Evolutionary conservation across 257 asterid species (phyloP).

Genomic region (Euphrasia confusa): DNA sequence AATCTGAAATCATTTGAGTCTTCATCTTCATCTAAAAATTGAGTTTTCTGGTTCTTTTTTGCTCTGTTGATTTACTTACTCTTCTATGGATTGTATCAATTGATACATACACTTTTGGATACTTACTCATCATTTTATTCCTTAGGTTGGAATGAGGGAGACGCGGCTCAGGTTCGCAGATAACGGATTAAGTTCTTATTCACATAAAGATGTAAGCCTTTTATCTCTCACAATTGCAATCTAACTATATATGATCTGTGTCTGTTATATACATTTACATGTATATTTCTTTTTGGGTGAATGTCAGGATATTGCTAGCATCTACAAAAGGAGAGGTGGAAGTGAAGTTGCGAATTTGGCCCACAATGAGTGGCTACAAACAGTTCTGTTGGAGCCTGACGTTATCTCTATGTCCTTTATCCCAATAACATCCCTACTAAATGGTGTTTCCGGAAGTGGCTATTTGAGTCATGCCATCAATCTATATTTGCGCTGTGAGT

Average conservation of each 20-base stretch:
- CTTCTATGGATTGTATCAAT: neutral
- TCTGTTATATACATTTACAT: constrained; percentile 19
- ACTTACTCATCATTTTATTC: constrained; percentile 22
- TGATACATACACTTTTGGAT: constrained; percentile 6
- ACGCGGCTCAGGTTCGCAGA: constrained; percentile 80
- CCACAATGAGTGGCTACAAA: constrained; percentile 87
- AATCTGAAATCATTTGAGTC: constrained; percentile 1
- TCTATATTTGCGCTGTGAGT: constrained; percentile 92
- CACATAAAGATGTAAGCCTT: constrained; percentile 78
- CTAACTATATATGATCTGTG: constrained; percentile 17
- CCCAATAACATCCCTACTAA: constrained; percentile 85
- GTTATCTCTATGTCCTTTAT: constrained; percentile 93
- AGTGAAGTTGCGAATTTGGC: constrained; percentile 48
- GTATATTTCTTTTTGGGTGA: constrained; percentile 30
- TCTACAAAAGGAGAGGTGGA: constrained; percentile 97
- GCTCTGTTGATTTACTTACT: neutral
- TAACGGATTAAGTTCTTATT: constrained; percentile 69
- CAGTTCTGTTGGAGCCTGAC: constrained; percentile 89
- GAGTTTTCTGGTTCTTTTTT: neutral
- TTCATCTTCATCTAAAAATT: neutral
- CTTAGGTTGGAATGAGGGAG: constrained; percentile 61
- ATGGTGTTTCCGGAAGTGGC: constrained; percentile 94
- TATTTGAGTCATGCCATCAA: constrained; percentile 96
- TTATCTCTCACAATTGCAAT: constrained; percentile 14
- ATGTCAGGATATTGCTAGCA: constrained; percentile 62